Percentiles rank a stretch among this genome's conserved stretches.
Evolutionary conservation across 495 filamentous ascomycete species (phyloP).

Genomic region (Aspergillus sparsus): DNA sequence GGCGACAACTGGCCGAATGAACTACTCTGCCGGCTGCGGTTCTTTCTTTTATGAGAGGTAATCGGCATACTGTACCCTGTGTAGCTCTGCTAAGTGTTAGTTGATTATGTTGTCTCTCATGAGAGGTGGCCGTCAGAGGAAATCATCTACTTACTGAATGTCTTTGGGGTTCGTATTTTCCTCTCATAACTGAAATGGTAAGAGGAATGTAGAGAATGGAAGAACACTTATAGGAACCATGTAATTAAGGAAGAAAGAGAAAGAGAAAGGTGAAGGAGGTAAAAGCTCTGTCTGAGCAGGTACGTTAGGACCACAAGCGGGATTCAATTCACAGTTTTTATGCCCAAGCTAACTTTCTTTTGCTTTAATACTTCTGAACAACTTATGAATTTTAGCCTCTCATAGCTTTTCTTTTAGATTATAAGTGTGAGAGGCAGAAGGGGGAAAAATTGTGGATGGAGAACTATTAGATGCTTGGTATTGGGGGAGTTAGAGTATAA

Average conservation of each 20-base stretch:
- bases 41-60: not conserved
- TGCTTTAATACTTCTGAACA: no score
- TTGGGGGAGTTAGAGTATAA: no score
- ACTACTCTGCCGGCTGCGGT: not conserved
- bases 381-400: no score
- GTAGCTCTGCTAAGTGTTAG: not conserved
- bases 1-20: not conserved
- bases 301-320: no score
- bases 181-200: not conserved
- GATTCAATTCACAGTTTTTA: no score
- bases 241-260: not conserved
- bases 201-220: not conserved
- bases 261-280: not conserved
- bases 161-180: not conserved
- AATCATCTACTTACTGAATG: not conserved
- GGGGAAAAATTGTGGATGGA: no score
- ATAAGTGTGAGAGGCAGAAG: no score
- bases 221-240: not conserved
- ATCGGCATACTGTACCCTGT: not conserved
- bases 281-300: no score
- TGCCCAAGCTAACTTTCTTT: no score
- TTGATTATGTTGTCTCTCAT: not conserved
- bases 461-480: no score
- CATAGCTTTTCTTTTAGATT: no score
- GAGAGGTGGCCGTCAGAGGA: no score